A percentile compares a stretch with the other conserved stretches of the same genome.
Evolutionary conservation across 225 moss, liverwort and hornwort species (phyloP).

Genomic region (Polytrichum commune): DNA sequence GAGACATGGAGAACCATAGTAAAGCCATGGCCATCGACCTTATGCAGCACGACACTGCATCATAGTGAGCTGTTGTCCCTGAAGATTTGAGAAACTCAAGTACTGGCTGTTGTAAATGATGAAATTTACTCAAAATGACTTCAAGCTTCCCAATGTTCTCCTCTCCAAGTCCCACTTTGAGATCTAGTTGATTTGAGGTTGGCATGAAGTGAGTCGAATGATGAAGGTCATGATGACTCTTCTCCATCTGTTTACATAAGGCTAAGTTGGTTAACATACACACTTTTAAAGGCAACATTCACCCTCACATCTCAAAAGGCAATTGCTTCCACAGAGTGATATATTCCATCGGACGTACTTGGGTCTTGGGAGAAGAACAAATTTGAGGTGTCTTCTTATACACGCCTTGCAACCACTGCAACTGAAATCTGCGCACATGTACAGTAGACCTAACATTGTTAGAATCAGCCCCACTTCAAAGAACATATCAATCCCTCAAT

Average conservation of each 20-base stretch:
- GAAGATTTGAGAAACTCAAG: not conserved
- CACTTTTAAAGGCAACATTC: not conserved
- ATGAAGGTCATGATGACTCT: not conserved
- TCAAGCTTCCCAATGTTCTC: not conserved
- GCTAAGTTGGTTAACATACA: not conserved
- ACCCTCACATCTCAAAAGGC: not conserved
- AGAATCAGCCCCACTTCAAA: too few species aligned
- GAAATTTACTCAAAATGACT: not conserved
- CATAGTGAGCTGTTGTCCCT: too few species aligned
- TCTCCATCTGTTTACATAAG: not conserved
- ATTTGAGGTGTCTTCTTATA: conserved; percentile 1
- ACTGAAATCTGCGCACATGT: not conserved
- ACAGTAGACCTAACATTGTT: too few species aligned
- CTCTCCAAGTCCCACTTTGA: not conserved
- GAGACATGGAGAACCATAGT: conserved; percentile 28
- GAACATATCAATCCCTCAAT: too few species aligned
- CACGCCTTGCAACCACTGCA: not conserved
- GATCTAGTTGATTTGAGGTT: not conserved
- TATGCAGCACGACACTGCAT: not conserved
- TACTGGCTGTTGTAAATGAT: too few species aligned
- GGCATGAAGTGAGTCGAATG: not conserved
- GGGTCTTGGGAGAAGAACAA: not conserved
- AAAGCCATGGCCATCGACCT: conserved; percentile 28
- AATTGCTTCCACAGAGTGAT: not conserved
- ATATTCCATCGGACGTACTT: not conserved